Base-by-base conservation (phyloP, 371 early-diverging fungal genomes). In the Catenaria anguillulae region DNA sequence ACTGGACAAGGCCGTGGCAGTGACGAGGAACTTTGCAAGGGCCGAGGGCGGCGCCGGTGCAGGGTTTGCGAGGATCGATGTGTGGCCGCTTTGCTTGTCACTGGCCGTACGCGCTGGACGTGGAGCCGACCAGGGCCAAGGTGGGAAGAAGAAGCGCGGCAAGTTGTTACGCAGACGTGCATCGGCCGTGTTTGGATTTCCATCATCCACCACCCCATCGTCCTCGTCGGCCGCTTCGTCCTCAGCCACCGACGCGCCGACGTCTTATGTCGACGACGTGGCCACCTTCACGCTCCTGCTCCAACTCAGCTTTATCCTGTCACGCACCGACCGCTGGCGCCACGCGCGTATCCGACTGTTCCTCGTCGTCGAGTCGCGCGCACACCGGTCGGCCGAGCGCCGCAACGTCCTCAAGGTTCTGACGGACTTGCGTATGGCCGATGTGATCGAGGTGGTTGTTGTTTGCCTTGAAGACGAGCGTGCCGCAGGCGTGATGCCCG, bases 281-380 rank as follows among this genome's bases (percentile, higher is more conserved):
- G 13, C 54, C 17, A 59, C 62, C 10, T 56, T 24, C 12, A 61
- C 62, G 0, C 31, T 56, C 10, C 33, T 61, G 24, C 55, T 61
- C 23, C 62, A 61, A 19, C 62, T 61, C 43, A 60, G 59, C 0
- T 60, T 10, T 10, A 61, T 61, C 19, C 55, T 61, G 0, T 12
- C 59, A 6, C 13, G 29, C 17, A 37, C 59, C 1, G 59, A 59
- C 29, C 45, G 36, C 23, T 37, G 59, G 37, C 31, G 36, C 17
- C 33, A 23, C 35, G 17, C 37, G 59, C 26, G 33, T 33, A 3
- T 54, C 17, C 31, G 26, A 5, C 17, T 33, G 33, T 54, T 31
- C 33, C 17, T 33, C 17, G 54, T 54, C 31, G 54, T 54, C 4
- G 54, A 54, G 33, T 19, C 19, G 31, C 26, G 23, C 26, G 54